Base-by-base conservation (phyloP, 2,329 filamentous ascomycete species). In the Intubia oerlemansii region DNA sequence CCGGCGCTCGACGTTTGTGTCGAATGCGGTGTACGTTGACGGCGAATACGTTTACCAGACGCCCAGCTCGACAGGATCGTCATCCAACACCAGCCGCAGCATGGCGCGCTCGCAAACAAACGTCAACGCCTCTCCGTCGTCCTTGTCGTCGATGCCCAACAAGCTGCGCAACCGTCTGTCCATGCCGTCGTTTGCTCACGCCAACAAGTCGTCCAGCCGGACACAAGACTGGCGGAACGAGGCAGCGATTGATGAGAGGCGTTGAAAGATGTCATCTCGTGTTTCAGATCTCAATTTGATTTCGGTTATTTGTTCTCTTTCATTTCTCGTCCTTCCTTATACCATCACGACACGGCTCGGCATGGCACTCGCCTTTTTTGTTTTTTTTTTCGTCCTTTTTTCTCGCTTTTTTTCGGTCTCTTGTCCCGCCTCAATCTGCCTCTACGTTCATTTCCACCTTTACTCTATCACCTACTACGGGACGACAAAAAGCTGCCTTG, bases 11-110 rank as follows among this genome's bases (percentile, higher is more conserved):
- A 88, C 79, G 35, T 92, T 91, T 50, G 71, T 77, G 45, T 82
- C 78, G 45, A 82, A 80, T 44, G 85, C 82, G 17, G 66, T 79
- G 48, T 95, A 95, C 52, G 77, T 93, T 38, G 80, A 95, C 48
- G 88, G 84, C 52, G 85, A 93, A 57, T 93, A 93, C 56, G 62
- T 92, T 49, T 90, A 82, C 61, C 62, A 70, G 45, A 66, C 61
- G 1, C 65, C 66, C 37, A 61, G 52, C 50, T 56, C 56, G 29
- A 69, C 64, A 2, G 64, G 64, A 32, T 67, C 62, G 12, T 66
- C 62, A 5, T 49, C 56, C 27, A 57, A 55, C 40, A 48, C 42
- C 21, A n/a, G n/a, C n/a, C n/a, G n/a, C n/a, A n/a, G n/a, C n/a
- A n/a, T n/a, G n/a, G n/a, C n/a, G n/a, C 42, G 36, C 37, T 44